phyloP scores from a whole-genome alignment of 164 flowering plant species.

The Paratinospora sagittata region DNA sequence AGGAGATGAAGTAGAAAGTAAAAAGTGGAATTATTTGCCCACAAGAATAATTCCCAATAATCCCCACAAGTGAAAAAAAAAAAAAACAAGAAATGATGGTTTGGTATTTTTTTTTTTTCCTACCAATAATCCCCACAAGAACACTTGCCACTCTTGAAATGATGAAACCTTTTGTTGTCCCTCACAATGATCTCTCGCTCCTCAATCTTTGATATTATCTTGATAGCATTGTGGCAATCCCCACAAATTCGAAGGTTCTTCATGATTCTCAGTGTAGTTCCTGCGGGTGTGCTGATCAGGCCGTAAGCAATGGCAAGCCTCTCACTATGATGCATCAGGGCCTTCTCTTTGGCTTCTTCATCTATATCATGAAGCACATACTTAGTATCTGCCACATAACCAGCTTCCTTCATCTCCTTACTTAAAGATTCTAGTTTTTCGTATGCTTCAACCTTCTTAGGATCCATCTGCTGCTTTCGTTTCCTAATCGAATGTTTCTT shows the following conservation, averaged over 20 bases:
- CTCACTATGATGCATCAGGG: constrained; percentile 48
- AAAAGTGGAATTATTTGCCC: too few relatives aligned
- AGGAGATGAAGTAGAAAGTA: too few relatives aligned
- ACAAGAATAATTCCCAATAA: too few relatives aligned
- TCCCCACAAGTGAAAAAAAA: too few relatives aligned
- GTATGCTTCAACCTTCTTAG: constrained; percentile 26
- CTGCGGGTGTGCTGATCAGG: constrained; percentile 42
- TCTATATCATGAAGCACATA: constrained; percentile 56
- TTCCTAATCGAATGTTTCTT: constrained; percentile 15
- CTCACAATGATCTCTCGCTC: constrained; percentile 43
- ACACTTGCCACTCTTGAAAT: constrained; percentile 46
- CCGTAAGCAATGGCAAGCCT: constrained; percentile 50
- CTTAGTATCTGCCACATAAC: constrained; percentile 47
- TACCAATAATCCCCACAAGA: constrained; percentile 57
- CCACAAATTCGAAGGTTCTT: constrained; percentile 56
- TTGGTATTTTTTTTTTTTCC: not conserved
- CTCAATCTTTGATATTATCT: constrained; percentile 38
- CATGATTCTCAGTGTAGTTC: constrained; percentile 43
- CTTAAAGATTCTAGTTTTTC: constrained; percentile 29
- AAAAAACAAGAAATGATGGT: too few relatives aligned
- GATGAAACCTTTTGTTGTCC: constrained; percentile 55
- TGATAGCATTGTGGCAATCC: constrained; percentile 49
- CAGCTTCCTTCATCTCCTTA: constrained; percentile 40
- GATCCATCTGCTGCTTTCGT: constrained; percentile 10
- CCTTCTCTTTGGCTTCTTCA: constrained; percentile 48